Evolutionary conservation across 495 filamentous ascomycete species (phyloP), one percentile per base, ranked within the genome.

Genomic region (Hyaloscypha hepaticicola): DNA sequence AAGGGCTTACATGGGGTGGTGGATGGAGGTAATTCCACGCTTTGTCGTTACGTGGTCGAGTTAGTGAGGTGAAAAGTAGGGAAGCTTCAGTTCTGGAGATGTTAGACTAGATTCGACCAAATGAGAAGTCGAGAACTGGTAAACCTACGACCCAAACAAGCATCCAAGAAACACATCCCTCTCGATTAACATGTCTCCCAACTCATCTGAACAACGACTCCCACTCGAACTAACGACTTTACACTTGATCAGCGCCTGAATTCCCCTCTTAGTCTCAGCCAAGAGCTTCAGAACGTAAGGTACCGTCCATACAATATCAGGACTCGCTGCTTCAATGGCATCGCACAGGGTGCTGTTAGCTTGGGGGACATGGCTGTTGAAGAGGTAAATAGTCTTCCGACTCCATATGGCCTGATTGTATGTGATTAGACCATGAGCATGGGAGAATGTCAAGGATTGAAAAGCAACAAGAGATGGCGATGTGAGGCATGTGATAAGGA

Each of bases 11-110:
- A 1, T 63, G 63, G 2, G 68, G 60, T 6, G 64, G 56, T 21
- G 67, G 65, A n/a, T 76, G 70, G 48, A 80, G 28, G 50, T 79
- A 80, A 49, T 75, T 73, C 79, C 79, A 81, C 9, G 70, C 71
- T 24, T 72, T 76, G 63, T 81, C 78, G 14, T 67, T 67, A 19
- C 11, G 22, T 25, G 57, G 57, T 38, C 85, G 77, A n/a, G n/a
- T n/a, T n/a, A 79, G 77, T 0, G 83, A 85, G 22, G 77, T 84
- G 82, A 86, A 84, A 12, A 86, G 72, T 60, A 83, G 80, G 22
- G 83, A 83, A 4, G 79, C 81, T 59, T 87, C 85, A 0, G 85
- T 86, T 1, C 78, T 77, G 51, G 24, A 60, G 25, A 21, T 1
- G n/a, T 11, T 0, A 38, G 8, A 52, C 51, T 14, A 59, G 38